phyloP scores from a whole-genome alignment of 129 eudicot genomes.

The Lactuca sativa region DNA sequence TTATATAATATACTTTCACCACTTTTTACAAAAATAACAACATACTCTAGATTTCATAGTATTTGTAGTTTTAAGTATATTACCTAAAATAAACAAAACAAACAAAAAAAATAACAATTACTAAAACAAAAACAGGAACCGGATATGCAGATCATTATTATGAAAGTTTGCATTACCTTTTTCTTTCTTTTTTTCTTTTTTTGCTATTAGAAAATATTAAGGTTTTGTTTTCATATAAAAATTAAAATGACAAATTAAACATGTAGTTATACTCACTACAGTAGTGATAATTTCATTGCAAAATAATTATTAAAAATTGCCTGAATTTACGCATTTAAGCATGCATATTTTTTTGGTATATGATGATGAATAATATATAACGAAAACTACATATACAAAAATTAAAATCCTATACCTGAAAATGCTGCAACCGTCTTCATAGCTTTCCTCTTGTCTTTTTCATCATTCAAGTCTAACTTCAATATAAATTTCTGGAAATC shows the following conservation, averaged over 20 bases:
- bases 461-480: slow-evolving; percentile 43
- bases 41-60: too few relatives aligned
- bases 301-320: not conserved
- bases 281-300: slow-evolving; percentile 1
- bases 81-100: too few relatives aligned
- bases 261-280: not conserved
- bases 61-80: too few relatives aligned
- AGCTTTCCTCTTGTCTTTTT: slow-evolving; percentile 50
- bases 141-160: too few relatives aligned
- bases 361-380: not conserved
- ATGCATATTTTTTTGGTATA: not conserved
- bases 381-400: not conserved
- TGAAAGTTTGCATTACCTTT: too few relatives aligned
- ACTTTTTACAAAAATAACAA: too few relatives aligned
- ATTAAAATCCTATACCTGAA: slow-evolving; percentile 28
- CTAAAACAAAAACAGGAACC: not conserved
- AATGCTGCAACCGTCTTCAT: slow-evolving; percentile 48
- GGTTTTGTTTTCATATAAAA: not conserved
- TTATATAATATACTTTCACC: too few relatives aligned
- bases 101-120: too few relatives aligned
- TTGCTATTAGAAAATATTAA: not conserved
- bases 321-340: not conserved
- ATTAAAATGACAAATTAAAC: not conserved
- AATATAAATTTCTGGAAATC: slow-evolving; percentile 40
- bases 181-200: too few relatives aligned